Conservation (phyloP, 805 yeast species). For the Wickerhamomyces ciferrii region DNA sequence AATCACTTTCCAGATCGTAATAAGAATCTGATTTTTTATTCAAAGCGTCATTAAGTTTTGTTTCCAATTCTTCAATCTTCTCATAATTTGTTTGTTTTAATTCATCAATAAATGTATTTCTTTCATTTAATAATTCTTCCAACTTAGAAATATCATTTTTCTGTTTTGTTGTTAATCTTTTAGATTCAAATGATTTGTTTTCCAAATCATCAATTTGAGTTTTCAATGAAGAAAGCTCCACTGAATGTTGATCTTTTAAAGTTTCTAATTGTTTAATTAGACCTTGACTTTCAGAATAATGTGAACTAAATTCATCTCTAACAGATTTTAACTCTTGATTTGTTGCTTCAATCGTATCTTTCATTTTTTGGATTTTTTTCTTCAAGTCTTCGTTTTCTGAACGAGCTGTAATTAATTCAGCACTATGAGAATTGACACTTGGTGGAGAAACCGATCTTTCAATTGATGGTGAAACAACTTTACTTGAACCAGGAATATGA, state of each 20-base stretch:
- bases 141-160: not conserved
- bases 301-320: constrained; percentile 7
- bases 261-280: not conserved
- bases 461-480: not conserved
- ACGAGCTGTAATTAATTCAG: constrained; percentile 5
- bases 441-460: constrained; percentile 4
- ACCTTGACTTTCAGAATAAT: constrained; percentile 11
- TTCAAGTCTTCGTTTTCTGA: constrained; percentile 9
- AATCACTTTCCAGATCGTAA: not conserved
- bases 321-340: constrained; percentile 12
- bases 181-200: not conserved
- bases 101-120: not conserved
- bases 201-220: not conserved
- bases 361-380: constrained; percentile 7
- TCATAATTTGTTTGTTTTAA: not conserved
- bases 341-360: constrained; percentile 6
- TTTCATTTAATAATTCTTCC: not conserved
- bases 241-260: not conserved
- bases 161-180: not conserved
- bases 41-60: not conserved
- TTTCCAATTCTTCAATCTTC: not conserved
- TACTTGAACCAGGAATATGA: no score
- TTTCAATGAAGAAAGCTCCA: not conserved
- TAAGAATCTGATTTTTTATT: not conserved
- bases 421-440: not conserved